These are phyloP conservation scores for Orbilia javanica DNA, from an alignment of 2,329 filamentous ascomycete genomes.

Conservation along the genomic window DNA sequence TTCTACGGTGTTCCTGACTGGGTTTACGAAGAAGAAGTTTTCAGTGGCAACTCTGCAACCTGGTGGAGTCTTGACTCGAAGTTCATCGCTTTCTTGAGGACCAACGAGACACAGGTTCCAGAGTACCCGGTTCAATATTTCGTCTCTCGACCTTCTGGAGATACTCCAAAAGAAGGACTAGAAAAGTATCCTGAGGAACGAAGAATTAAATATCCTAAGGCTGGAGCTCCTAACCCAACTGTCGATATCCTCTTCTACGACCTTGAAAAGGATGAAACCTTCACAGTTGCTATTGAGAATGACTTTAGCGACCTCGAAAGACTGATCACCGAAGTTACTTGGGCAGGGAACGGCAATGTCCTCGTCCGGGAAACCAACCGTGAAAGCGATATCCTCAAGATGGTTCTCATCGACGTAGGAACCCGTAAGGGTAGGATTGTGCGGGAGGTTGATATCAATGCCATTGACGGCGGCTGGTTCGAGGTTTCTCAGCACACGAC, in stretches of 20 bases:
- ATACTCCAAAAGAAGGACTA: constrained; percentile 75
- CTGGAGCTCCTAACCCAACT: constrained; percentile 90
- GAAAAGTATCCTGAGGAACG: constrained; percentile 91
- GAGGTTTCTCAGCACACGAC: constrained; percentile 88
- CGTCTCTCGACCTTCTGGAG: constrained; percentile 84
- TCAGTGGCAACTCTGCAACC: constrained; percentile 81
- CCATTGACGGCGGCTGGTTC: constrained; percentile 96
- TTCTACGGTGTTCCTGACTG: constrained; percentile 98
- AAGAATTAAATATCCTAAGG: constrained; percentile 97
- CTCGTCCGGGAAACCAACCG: constrained; percentile 93
- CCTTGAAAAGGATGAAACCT: constrained; percentile 79
- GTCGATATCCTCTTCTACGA: constrained; percentile 93
- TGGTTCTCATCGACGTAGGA: constrained; percentile 84
- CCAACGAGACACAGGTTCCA: constrained; percentile 91
- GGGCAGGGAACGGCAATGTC: constrained; percentile 83
- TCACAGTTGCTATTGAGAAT: constrained; percentile 80
- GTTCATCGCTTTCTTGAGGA: constrained; percentile 90
- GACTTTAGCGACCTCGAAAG: constrained; percentile 85
- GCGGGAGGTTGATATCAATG: constrained; percentile 80
- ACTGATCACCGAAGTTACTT: constrained; percentile 91
- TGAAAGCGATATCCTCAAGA: constrained; percentile 89
- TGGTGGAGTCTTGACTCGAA: constrained; percentile 96
- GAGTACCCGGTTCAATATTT: constrained; percentile 96
- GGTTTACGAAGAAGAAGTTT: constrained; percentile 93
- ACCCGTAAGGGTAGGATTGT: constrained; percentile 81